Evolutionary conservation across 768 basidiomycete genomes (phyloP).

Genomic region (Tephrocybe sp.): DNA sequence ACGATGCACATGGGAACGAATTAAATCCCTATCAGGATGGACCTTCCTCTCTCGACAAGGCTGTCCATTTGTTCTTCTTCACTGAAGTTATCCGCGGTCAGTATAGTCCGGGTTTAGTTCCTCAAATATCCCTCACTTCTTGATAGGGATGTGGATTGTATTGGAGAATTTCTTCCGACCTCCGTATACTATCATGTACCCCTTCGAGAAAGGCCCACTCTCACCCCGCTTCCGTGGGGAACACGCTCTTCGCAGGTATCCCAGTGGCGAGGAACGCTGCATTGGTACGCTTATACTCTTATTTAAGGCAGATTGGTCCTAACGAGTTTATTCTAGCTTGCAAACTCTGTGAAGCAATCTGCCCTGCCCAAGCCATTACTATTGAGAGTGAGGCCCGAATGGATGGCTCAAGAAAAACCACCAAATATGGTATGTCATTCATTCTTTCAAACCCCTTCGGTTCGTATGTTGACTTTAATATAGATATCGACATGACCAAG

Average conservation of each 20-base stretch:
- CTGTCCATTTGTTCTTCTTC: constrained; percentile 95
- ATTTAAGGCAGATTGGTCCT: constrained; percentile 3
- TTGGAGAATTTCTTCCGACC: constrained; percentile 88
- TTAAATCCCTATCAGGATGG: constrained; percentile 73
- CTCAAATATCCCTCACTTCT: constrained; percentile 6
- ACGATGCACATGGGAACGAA: constrained; percentile 47
- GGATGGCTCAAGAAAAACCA: constrained; percentile 95
- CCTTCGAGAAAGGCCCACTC: constrained; percentile 96
- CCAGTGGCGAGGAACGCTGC: constrained; percentile 97
- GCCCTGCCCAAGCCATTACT: constrained; percentile 98
- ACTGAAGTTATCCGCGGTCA: constrained; percentile 95
- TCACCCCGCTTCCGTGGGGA: constrained; percentile 98
- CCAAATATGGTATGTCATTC: constrained; percentile 76
- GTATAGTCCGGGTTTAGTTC: constrained; percentile 20
- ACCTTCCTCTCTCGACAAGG: constrained; percentile 92
- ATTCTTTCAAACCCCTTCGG: constrained; percentile 16
- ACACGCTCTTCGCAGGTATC: constrained; percentile 94
- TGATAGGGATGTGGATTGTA: constrained; percentile 96
- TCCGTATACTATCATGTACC: constrained; percentile 98
- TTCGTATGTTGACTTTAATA: constrained; percentile 5
- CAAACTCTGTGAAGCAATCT: constrained; percentile 99
- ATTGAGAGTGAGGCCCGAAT: constrained; percentile 96
- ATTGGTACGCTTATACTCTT: constrained; percentile 65
- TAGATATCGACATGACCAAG: constrained; percentile 99
- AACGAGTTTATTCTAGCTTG: constrained; percentile 58